Evolutionary conservation across 108 stramenopile species (phyloP).

Genomic region (Bacterosira constricta): DNA sequence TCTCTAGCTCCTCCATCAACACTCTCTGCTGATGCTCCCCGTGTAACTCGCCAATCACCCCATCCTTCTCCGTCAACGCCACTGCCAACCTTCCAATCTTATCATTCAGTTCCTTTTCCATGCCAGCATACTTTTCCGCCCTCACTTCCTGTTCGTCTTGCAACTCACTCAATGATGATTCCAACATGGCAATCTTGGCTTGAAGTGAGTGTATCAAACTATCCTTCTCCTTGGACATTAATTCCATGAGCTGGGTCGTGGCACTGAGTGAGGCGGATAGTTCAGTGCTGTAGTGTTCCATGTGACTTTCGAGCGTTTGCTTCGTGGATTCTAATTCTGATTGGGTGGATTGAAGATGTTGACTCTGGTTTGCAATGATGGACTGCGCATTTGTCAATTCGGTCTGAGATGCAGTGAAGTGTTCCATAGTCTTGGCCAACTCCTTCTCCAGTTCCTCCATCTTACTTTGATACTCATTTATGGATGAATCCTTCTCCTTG

Average conservation of each 20-base stretch:
- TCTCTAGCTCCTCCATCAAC: neutral
- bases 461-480: neutral
- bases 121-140: neutral
- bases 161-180: constrained; percentile 23
- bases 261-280: constrained; percentile 17
- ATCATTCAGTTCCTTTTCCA: constrained; percentile 22
- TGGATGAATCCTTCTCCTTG: constrained; percentile 1
- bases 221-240: constrained; percentile 34
- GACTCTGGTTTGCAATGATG: constrained; percentile 17
- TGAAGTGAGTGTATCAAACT: constrained; percentile 33
- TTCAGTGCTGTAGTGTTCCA: constrained; percentile 28
- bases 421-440: neutral
- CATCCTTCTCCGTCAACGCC: constrained; percentile 30
- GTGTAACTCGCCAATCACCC: constrained; percentile 5
- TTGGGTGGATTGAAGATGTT: neutral
- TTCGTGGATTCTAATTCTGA: constrained; percentile 3
- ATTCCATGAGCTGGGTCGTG: constrained; percentile 23
- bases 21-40: neutral
- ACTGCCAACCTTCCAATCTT: constrained; percentile 34
- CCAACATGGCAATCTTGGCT: constrained; percentile 30
- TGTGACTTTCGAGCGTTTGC: constrained; percentile 12
- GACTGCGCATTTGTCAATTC: constrained; percentile 4
- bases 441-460: constrained; percentile 10
- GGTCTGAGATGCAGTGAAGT: constrained; percentile 9
- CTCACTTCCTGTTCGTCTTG: constrained; percentile 6